A percentile compares a stretch with the other conserved stretches of the same genome.
Evolutionary conservation across 2,329 filamentous ascomycete species (phyloP).

Genomic region (Curvularia eragrostidis): DNA sequence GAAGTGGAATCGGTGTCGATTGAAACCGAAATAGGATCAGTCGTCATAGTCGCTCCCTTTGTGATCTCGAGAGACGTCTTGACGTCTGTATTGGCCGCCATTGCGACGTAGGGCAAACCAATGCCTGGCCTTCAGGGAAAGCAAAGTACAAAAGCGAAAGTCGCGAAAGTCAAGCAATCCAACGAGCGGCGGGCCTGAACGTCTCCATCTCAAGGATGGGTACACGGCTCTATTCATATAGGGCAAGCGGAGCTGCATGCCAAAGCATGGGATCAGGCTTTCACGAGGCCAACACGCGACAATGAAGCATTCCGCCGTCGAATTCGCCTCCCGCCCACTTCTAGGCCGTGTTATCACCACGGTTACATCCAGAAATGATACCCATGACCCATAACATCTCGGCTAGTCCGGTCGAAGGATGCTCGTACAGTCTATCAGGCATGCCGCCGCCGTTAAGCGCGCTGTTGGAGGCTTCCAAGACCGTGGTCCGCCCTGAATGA

Average conservation of each 20-base stretch:
- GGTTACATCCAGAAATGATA: constrained; percentile 6
- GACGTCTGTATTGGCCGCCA: constrained; percentile 33
- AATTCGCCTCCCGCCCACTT: constrained; percentile 11
- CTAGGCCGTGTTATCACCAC: constrained; percentile 25
- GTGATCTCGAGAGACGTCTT: constrained; percentile 44
- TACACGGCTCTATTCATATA: constrained; percentile 28
- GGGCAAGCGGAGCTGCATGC: constrained; percentile 14
- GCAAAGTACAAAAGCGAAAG: constrained; percentile 1
- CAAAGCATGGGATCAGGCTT: constrained; percentile 18
- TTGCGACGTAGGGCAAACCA: constrained; percentile 14
- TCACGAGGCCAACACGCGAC: constrained; percentile 23
- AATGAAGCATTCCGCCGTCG: constrained; percentile 12
- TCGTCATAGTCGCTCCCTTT: constrained; percentile 34
- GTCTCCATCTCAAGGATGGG: constrained; percentile 11
- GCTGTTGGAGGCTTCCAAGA: constrained; percentile 24
- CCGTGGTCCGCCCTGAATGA: constrained; percentile 27
- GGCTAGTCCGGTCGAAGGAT: constrained; percentile 25
- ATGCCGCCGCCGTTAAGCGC: constrained; percentile 31
- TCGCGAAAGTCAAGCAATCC: constrained; percentile 4
- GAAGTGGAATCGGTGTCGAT: constrained; percentile 34
- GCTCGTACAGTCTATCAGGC: constrained; percentile 11
- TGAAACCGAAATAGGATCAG: constrained; percentile 38
- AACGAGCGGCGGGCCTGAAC: constrained; percentile 17
- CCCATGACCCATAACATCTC: constrained; percentile 19
- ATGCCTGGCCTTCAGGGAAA: constrained; percentile 1